Evolutionary conservation across 768 basidiomycete species (phyloP).

Genomic region (Pulveroboletus sp.): DNA sequence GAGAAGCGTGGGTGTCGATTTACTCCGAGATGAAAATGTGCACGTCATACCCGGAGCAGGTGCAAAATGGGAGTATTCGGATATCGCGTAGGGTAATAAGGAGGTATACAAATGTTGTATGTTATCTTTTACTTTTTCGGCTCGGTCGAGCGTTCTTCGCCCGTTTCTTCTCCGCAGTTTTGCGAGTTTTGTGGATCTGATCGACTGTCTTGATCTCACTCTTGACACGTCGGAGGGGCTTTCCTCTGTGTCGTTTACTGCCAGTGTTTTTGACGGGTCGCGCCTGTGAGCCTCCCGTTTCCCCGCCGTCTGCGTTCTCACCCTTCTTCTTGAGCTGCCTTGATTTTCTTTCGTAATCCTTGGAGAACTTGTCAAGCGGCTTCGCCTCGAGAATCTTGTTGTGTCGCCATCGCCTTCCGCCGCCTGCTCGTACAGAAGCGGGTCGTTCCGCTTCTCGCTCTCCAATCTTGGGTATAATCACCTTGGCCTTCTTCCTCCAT

Average conservation of each 20-base stretch:
- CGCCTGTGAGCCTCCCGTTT: constrained; percentile 22
- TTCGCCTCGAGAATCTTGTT: constrained; percentile 62
- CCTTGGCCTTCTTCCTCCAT: constrained; percentile 81
- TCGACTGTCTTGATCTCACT: constrained; percentile 84
- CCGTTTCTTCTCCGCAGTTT: constrained; percentile 58
- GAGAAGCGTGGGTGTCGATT: constrained; percentile 77
- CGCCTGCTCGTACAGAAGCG: constrained; percentile 28
- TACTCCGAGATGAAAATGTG: constrained; percentile 54
- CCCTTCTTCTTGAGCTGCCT: constrained; percentile 61
- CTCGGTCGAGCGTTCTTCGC: constrained; percentile 81
- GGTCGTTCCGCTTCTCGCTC: constrained; percentile 61
- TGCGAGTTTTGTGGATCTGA: constrained; percentile 80
- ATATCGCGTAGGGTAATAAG: constrained; percentile 23
- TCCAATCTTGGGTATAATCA: constrained; percentile 77
- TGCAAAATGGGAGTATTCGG: constrained; percentile 80
- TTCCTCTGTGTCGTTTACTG: constrained; percentile 52
- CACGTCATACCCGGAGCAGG: constrained; percentile 60
- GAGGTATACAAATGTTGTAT: constrained; percentile 6
- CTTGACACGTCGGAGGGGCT: constrained; percentile 63
- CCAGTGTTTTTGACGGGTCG: constrained; percentile 18
- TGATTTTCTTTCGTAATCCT: constrained; percentile 71
- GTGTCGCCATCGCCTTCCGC: constrained; percentile 72
- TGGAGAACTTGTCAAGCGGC: constrained; percentile 71
- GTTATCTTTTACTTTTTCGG: constrained; percentile 31
- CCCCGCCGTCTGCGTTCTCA: constrained; percentile 29